Conservation (phyloP, 257 asterid species). For the Solanum etuberosum region DNA sequence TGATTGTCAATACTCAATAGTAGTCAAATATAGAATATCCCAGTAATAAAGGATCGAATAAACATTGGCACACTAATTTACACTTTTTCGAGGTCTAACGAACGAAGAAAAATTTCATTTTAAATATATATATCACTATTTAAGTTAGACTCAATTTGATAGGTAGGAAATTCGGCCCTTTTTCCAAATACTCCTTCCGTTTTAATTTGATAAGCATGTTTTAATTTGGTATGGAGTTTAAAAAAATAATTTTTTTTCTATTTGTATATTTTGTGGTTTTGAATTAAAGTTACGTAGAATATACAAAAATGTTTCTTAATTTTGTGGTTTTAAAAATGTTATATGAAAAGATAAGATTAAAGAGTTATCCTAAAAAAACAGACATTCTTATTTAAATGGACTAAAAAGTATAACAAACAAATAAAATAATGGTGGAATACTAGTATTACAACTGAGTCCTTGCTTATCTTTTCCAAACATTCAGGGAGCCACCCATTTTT, state of each 20-base stretch:
- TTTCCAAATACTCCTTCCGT: no score
- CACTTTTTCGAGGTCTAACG: background rate
- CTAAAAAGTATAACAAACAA: no score
- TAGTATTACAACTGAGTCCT: background rate
- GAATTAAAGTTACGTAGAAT: no score
- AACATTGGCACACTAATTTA: background rate
- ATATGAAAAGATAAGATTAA: no score
- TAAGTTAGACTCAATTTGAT: background rate
- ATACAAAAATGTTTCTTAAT: rapidly evolving
- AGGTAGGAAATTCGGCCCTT: background rate
- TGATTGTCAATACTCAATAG: background rate
- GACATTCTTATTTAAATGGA: background rate
- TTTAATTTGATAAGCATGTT: no score
- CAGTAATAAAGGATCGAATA: background rate
- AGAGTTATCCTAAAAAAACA: background rate
- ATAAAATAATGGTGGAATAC: no score
- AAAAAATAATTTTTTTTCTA: no score
- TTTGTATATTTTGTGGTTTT: no score
- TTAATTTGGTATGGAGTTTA: background rate
- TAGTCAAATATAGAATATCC: background rate
- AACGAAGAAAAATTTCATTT: background rate
- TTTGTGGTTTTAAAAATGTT: rapidly evolving
- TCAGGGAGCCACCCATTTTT: background rate
- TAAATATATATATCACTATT: background rate
- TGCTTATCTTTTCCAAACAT: background rate